Evolutionary conservation across 495 filamentous ascomycete genomes (phyloP), one percentile per base, ranked within the genome.

Genomic region (Penicillium ochrochloron): DNA sequence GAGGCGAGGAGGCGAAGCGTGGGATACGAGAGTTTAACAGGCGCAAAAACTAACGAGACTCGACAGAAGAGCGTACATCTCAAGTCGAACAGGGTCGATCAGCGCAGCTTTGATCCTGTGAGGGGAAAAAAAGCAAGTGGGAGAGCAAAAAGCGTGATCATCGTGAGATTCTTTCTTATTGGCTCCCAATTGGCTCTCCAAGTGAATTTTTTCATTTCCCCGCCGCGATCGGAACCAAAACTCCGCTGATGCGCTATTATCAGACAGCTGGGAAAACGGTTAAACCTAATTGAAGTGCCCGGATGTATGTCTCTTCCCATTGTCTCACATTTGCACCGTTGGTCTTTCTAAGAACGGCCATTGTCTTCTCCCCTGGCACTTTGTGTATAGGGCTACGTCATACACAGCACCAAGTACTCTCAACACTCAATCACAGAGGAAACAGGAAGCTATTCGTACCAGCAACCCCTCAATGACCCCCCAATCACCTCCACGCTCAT

Each of bases 181-280:
- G 11, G 48, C 25, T 51, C 48, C 48, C 48, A 51, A 50, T n/a
- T 44, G 41, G 41, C n/a, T 21, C 19, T 15, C 17, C 41, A 44
- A 9, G 4, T 21, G 46, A 23, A 14, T 14, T 15, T 29, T 21
- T 15, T 31, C 25, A 5, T 10, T 52, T 12, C 48, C 46, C 48
- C 48, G 48, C 48, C 48, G 48, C 48, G 48, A 52, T 52, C 48
- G 48, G 48, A 52, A 7, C 27, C 23, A n/a, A 31, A 25, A 17
- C 48, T 52, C 25, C 48, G 48, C 46, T 27, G 3, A 12, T 15
- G 48, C 23, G 46, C 21, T 12, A 14, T 50, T 50, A 37, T 44
- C 42, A 33, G 31, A 33, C 31, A 3, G 31, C 17, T 9, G 15
- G 3, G 15, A 12, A 44, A 44, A 44, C 41, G 41, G 41, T 44